These are phyloP conservation scores for Lentithecium fluviatile DNA, from an alignment of 495 filamentous ascomycete species.

Conservation along the genomic window DNA sequence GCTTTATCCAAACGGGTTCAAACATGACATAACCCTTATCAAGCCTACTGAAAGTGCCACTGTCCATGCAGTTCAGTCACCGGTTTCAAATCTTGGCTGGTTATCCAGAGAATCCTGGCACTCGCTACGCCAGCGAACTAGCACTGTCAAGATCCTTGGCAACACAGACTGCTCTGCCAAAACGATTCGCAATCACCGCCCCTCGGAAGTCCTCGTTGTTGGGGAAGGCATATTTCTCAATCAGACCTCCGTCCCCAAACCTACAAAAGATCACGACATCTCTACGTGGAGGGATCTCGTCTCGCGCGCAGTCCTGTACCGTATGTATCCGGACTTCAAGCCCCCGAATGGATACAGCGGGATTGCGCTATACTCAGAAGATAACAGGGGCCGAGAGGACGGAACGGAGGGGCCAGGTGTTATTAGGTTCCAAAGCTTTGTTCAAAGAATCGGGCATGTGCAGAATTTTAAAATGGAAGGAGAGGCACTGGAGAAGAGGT, in stretches of 20 bases:
- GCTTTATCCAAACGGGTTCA: conserved; percentile 19
- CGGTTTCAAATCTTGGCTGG: conserved; percentile 15
- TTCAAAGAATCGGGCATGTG: conserved; percentile 11
- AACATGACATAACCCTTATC: conserved; percentile 17
- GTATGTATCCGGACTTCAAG: conserved; percentile 18
- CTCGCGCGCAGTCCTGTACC: conserved; percentile 10
- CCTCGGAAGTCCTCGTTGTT: conserved; percentile 15
- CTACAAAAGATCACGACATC: not conserved
- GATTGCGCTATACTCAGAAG: conserved; percentile 18
- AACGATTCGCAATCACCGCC: conserved; percentile 6
- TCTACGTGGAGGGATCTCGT: conserved; percentile 8
- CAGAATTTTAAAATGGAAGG: conserved; percentile 21
- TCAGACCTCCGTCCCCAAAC: not conserved
- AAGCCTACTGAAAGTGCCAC: conserved; percentile 1
- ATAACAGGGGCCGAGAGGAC: conserved; percentile 12
- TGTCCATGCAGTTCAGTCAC: conserved; percentile 1
- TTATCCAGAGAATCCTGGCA: conserved; percentile 16
- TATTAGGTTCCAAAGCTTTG: conserved; percentile 22
- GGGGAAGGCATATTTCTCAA: conserved; percentile 24
- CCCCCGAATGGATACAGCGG: conserved; percentile 19
- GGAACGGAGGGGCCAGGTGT: conserved; percentile 12
- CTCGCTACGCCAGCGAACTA: conserved; percentile 8
- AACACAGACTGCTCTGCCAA: conserved; percentile 12
- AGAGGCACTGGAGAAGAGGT: conserved; percentile 2
- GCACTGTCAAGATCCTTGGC: conserved; percentile 14